Evolutionary conservation across 1,139 yeast species (phyloP), one percentile per base, ranked within the genome.

Genomic region (Hanseniaspora uvarum): DNA sequence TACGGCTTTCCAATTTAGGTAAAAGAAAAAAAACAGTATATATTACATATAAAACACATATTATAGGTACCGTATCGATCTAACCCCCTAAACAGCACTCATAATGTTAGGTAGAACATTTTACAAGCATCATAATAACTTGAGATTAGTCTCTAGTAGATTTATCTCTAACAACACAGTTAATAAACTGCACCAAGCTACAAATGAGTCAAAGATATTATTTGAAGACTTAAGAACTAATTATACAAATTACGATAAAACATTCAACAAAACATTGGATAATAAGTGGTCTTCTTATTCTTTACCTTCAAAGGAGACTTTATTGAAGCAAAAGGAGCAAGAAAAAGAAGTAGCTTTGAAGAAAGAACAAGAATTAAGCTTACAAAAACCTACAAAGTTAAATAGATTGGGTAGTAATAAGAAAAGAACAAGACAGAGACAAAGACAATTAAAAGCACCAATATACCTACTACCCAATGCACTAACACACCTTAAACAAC

Each of bases 381-480:
- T 16, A 44, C 56, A 16, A 33, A 61, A 45, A 37, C 53, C 36
- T 36, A 41, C 14, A 28, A 51, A 54, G n/a, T 34, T 61, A 1
- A 53, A 62, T 1, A 56, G 59, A 39, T 18, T 28, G 18, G 16
- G 34, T 59, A 59, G 70, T 76, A 69, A 53, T 65, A 78, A 80
- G 68, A 78, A 96, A 69, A 75, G 78, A 36, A 72, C 89, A 57
- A 79, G 81, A 62, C 96, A 97, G 2, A 77, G 88, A 61, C 48
- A 43, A 37, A 43, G 37, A 33, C 46, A 40, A 33, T 4, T 24
- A 5, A 92, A 86, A 69, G 95, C 96, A 1, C 82, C 92, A 55
- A 87, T 92, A 51, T 77, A 94, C 4, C 74, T 92, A 54, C 75
- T 92, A 0, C 77, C 86, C 4, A 77, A 73, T 52, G 97, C 97